These are phyloP conservation scores for Conringia planisiliqua DNA, from an alignment of 345 rosid genomes.

Conservation along the genomic window DNA sequence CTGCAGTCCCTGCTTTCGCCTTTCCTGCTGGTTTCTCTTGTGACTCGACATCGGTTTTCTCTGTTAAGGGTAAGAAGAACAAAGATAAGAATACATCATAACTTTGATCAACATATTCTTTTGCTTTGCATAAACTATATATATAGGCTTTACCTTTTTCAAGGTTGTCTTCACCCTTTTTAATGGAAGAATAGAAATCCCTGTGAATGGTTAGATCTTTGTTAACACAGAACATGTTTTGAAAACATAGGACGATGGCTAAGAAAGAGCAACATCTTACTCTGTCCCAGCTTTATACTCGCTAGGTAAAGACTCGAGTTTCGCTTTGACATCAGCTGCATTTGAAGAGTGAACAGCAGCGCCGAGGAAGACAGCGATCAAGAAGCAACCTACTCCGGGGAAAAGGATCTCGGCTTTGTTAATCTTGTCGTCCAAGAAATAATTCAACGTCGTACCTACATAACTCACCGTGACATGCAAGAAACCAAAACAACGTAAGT, in stretches of 20 bases:
- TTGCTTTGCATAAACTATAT: not conserved
- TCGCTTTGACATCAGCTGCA: conserved; percentile 63
- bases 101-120: not conserved
- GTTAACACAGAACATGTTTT: not conserved
- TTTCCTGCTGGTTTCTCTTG: conserved; percentile 29
- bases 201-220: conserved; percentile 6
- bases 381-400: conserved; percentile 80
- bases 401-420: conserved; percentile 67
- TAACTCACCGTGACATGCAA: not conserved
- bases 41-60: conserved; percentile 34
- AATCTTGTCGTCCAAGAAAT: conserved; percentile 77
- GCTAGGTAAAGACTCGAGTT: conserved; percentile 41
- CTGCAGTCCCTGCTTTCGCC: conserved; percentile 52
- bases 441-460: conserved; percentile 73
- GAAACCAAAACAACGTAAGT: conserved; percentile 2
- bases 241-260: not conserved
- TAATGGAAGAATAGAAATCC: conserved; percentile 19
- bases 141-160: conserved; percentile 29
- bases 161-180: conserved; percentile 19
- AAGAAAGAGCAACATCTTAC: conserved; percentile 25
- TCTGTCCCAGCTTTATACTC: conserved; percentile 26
- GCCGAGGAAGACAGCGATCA: conserved; percentile 72
- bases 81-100: not conserved
- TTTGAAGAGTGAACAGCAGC: conserved; percentile 76
- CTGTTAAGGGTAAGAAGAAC: conserved; percentile 15